Evolutionary conservation across 768 basidiomycete species (phyloP).

Genomic region (Boletus speciosus): DNA sequence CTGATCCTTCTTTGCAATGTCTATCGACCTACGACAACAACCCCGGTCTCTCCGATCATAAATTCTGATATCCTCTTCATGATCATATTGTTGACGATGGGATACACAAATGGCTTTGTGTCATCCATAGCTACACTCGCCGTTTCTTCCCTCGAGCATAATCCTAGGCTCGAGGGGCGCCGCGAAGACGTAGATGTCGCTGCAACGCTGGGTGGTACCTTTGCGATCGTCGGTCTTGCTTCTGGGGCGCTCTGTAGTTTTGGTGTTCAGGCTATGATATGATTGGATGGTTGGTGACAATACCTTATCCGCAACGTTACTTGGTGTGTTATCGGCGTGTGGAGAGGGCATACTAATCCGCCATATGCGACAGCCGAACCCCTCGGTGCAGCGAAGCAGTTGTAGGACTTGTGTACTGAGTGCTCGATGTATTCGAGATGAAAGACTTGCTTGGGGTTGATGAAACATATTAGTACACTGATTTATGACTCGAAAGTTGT

Average conservation of each 20-base stretch:
- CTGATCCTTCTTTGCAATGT: not conserved
- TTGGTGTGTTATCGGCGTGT: not conserved
- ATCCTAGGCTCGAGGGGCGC: slow-evolving; percentile 63
- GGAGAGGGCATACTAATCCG: not conserved
- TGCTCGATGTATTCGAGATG: too few species aligned
- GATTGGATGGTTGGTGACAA: slow-evolving; percentile 20
- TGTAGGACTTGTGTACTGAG: too few species aligned
- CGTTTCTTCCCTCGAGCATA: slow-evolving; percentile 77
- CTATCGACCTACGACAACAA: not conserved
- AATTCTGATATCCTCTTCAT: slow-evolving; percentile 75
- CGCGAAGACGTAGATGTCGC: slow-evolving; percentile 81
- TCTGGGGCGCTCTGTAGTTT: slow-evolving; percentile 80
- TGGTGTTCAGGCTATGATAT: slow-evolving; percentile 65
- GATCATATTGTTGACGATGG: slow-evolving; percentile 65
- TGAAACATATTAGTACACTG: too few species aligned
- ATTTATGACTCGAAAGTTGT: too few species aligned
- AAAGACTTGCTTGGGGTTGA: too few species aligned
- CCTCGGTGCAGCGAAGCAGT: not conserved
- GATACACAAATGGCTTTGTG: slow-evolving; percentile 49
- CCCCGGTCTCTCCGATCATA: slow-evolving; percentile 43
- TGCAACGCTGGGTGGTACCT: slow-evolving; percentile 78
- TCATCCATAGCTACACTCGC: slow-evolving; percentile 69
- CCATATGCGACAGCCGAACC: not conserved
- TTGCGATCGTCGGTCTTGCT: slow-evolving; percentile 69
- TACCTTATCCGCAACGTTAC: too few species aligned